Evolutionary conservation across 257 asterid genomes (phyloP).

Genomic region (Lantana camara): DNA sequence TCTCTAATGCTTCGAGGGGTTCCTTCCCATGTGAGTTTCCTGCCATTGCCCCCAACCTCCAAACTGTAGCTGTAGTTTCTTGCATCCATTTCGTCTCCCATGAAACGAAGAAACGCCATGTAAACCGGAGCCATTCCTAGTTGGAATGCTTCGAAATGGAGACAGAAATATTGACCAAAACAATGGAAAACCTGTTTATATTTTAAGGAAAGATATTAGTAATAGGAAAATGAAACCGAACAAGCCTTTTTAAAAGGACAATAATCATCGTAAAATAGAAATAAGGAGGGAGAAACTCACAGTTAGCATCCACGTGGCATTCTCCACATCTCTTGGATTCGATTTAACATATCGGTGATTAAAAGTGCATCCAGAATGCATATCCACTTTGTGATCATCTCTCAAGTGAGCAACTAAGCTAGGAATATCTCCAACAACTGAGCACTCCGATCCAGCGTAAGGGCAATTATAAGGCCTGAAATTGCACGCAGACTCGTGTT

Average conservation of each 20-base stretch:
- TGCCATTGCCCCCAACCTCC: conserved; percentile 86
- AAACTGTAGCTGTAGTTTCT: conserved; percentile 81
- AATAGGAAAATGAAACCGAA: too few species aligned
- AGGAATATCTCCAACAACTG: conserved; percentile 75
- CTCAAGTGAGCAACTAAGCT: conserved; percentile 73
- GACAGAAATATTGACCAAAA: conserved; percentile 85
- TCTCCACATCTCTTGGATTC: conserved; percentile 93
- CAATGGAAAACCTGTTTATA: conserved; percentile 72
- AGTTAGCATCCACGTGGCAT: conserved; percentile 95
- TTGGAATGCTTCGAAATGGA: conserved; percentile 86
- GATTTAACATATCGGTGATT: conserved; percentile 93
- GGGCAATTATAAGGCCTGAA: conserved; percentile 90
- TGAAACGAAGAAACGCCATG: conserved; percentile 88
- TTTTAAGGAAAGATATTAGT: too few species aligned
- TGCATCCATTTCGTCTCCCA: conserved; percentile 85
- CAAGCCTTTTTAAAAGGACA: too few species aligned
- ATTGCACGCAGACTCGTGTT: conserved; percentile 80
- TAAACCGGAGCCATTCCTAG: conserved; percentile 91
- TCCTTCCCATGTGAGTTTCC: conserved; percentile 87
- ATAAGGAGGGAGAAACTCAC: conserved; percentile 42
- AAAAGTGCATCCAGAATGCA: conserved; percentile 93
- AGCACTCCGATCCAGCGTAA: conserved; percentile 91
- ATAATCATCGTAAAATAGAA: neutral
- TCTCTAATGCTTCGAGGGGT: conserved; percentile 89
- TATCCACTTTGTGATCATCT: conserved; percentile 90